Evolutionary conservation across 2,329 filamentous ascomycete species (phyloP), one percentile per base, ranked within the genome.

Genomic region (Fusarium oligoseptatum): DNA sequence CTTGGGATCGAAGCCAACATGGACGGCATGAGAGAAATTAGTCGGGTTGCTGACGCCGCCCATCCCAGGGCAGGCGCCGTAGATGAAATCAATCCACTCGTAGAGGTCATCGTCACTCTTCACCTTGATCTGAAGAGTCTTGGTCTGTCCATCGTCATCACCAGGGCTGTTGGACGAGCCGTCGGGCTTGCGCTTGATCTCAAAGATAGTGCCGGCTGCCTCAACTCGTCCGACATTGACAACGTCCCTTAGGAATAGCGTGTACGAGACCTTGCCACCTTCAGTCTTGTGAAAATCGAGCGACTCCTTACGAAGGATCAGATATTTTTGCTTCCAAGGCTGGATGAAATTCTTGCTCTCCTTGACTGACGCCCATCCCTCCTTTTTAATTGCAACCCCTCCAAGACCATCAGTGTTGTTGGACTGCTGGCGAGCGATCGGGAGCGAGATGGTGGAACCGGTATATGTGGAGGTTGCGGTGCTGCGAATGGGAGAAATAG

Each of bases 81-180:
- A 98, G 76, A 99, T 97, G 82, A 95, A 94, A 83, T 99, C 97
- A 80, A 98, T 98, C 97, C 97, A 99, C 79, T 97, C 95, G 83
- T 99, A 99, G 64, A 99, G 91, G 77, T 99, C 97, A 80, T 98
- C 96, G 80, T 99, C 97, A 66, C 92, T 93, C 84, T 98, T 97
- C 78, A 98, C 95, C 82, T 94, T 95, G 82, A 98, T 97, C 74
- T 97, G 95, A 62, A 98, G 90, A 4, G 94, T 94, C 82, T 94
- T 95, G 68, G 92, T 93, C 10, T 92, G 90, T 37, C 94, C 92
- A 74, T 98, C 96, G 75, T 95, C 92, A 55, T 94, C 93, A 61
- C 92, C 91, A 12, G 95, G 90, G 70, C 93, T 94, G 60, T 89
- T 90, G 56, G 92, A 94, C 43, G 88, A 85, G 43, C 91, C 92